phyloP scores from a whole-genome alignment of 1,139 yeast genomes.

The Yamadazyma dendronema region DNA sequence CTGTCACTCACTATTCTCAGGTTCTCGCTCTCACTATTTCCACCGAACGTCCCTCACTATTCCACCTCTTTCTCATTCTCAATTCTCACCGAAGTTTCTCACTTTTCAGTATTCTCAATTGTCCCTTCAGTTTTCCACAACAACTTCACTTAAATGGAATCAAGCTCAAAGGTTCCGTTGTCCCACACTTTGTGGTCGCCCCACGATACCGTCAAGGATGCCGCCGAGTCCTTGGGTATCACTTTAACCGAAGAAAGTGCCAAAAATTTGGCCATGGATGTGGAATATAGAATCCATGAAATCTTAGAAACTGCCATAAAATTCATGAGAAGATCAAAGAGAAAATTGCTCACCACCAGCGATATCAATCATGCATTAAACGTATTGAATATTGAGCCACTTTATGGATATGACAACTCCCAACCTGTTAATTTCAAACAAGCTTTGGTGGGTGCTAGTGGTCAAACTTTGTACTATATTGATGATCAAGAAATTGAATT shows the following conservation, averaged over 20 bases:
- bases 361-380: slow-evolving; percentile 82
- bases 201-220: slow-evolving; percentile 93
- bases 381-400: slow-evolving; percentile 85
- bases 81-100: too few relatives aligned
- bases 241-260: slow-evolving; percentile 89
- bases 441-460: slow-evolving; percentile 82
- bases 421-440: slow-evolving; percentile 70
- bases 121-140: not conserved
- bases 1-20: too few relatives aligned
- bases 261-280: slow-evolving; percentile 96
- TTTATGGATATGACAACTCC: slow-evolving; percentile 70
- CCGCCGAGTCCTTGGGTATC: slow-evolving; percentile 88
- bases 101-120: too few relatives aligned
- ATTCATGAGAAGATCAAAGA: slow-evolving; percentile 91
- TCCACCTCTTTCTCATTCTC: too few relatives aligned
- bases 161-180: slow-evolving; percentile 46
- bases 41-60: too few relatives aligned
- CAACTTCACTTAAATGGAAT: slow-evolving; percentile 40
- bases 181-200: slow-evolving; percentile 98
- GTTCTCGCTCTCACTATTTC: too few relatives aligned
- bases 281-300: slow-evolving; percentile 94
- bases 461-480: slow-evolving; percentile 88
- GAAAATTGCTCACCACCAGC: slow-evolving; percentile 75
- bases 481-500: slow-evolving; percentile 92
- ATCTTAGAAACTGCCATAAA: slow-evolving; percentile 92